Evolutionary conservation across 257 asterid species (phyloP), one percentile per base, ranked within the genome.

Genomic region (Capsicum rhomboideum): DNA sequence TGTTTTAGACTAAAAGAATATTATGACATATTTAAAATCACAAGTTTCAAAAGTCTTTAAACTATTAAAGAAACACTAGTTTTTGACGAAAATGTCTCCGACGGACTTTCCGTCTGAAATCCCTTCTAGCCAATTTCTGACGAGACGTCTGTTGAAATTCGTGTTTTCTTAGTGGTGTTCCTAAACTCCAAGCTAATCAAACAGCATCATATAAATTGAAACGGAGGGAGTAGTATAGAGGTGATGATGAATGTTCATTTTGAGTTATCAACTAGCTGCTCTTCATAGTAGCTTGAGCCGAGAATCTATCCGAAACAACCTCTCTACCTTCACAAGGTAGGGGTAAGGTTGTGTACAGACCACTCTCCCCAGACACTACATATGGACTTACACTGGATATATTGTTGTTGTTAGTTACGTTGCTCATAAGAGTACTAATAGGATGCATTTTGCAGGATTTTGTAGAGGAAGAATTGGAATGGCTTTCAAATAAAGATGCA

Each of bases 401-500:
- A 16, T 21, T 58, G 6, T 54, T 54, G 11, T 0, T 20, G 28
- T 4, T 56, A 31, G 50, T 4, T 42, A 13, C 29, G 50, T 4
- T 42, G 18, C 29, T 3, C 23, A 23, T 1, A 52, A 0, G 9
- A 18, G 49, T 67, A 34, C 4, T 31, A 8, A 31, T 9, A 4
- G 9, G 14, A 34, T 68, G 20, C 17, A 2, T 83, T 80, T 80
- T 86, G 68, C 90, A 89, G 93, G 93, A 84, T 14, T 83, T 17
- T 86, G 86, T 78, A 11, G 91, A 87, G 85, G 92, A 89, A 86
- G 99, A 94, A 29, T 88, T 95, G 50, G 98, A 94, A 80, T 94
- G 99, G 99, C 82, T 95, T 23, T 93, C 94, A 26, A 92, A 95
- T 90, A 94, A 94, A 89, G 98, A 94, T 12, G 93, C 99, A 0